phyloP scores from a whole-genome alignment of 1,139 yeast genomes.

The Pichia sp. region DNA sequence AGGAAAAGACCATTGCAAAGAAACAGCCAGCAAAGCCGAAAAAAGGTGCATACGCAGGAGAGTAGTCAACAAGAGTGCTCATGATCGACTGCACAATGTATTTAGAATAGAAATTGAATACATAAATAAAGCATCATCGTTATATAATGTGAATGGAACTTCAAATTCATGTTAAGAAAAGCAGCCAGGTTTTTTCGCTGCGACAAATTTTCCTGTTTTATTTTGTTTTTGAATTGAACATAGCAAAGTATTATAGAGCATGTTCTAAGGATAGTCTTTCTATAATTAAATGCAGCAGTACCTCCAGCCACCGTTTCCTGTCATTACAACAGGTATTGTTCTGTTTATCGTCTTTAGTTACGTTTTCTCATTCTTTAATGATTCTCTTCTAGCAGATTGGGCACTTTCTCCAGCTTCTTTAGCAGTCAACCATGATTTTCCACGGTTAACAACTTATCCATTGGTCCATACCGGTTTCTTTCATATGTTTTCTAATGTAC shows the following conservation, averaged over 20 bases:
- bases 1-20: constrained; percentile 80
- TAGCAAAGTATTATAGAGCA: too few species aligned
- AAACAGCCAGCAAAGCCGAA: constrained; percentile 95
- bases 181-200: background rate
- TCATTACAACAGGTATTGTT: constrained; percentile 15
- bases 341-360: constrained; percentile 45
- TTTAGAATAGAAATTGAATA: background rate
- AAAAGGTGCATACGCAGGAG: constrained; percentile 89
- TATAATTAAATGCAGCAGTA: background rate
- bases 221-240: too few species aligned
- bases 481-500: constrained; percentile 60
- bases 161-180: background rate
- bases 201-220: background rate
- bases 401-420: constrained; percentile 43
- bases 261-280: too few species aligned
- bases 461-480: constrained; percentile 55
- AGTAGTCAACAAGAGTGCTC: constrained; percentile 19
- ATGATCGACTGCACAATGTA: background rate
- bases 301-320: constrained; percentile 10
- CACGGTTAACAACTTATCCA: constrained; percentile 69
- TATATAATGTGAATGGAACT: background rate
- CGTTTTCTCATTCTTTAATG: constrained; percentile 30
- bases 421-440: constrained; percentile 44
- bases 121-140: background rate
- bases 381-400: constrained; percentile 30